A percentile compares a stretch with the other conserved stretches of the same genome.
phyloP scores from a whole-genome alignment of 306 rosid genomes.

The Sophora flavescens region DNA sequence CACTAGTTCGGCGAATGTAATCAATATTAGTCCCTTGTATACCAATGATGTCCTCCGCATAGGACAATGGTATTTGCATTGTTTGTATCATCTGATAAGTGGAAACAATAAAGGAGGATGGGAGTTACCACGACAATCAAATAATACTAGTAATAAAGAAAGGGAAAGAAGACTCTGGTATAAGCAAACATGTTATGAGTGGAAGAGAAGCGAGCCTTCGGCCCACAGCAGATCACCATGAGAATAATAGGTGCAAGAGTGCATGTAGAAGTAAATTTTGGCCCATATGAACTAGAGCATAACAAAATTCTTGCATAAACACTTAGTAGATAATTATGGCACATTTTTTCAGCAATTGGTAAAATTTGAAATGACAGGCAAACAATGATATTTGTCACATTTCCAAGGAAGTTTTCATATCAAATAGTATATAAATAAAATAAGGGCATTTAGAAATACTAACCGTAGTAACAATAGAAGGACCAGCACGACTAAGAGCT shows the following conservation, averaged over 20 bases:
- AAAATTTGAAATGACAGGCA: neutral
- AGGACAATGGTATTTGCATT: slow-evolving; percentile 95
- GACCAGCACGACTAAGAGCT: slow-evolving; percentile 69
- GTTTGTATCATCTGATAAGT: slow-evolving; percentile 83
- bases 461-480: slow-evolving; percentile 93
- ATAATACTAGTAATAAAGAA: neutral
- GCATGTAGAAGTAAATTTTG: slow-evolving; percentile 31
- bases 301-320: slow-evolving; percentile 15
- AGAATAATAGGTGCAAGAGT: neutral
- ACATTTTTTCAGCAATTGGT: slow-evolving; percentile 9
- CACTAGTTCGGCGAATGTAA: slow-evolving; percentile 89
- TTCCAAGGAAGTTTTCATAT: slow-evolving; percentile 16
- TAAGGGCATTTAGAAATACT: slow-evolving; percentile 35
- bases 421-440: slow-evolving; percentile 38
- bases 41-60: slow-evolving; percentile 96
- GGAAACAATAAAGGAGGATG: slow-evolving; percentile 19
- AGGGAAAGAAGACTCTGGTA: no score
- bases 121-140: slow-evolving; percentile 32
- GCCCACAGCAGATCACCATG: neutral
- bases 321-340: slow-evolving; percentile 14
- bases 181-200: no score
- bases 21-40: slow-evolving; percentile 92
- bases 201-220: neutral
- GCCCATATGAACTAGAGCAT: slow-evolving; percentile 15
- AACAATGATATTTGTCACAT: slow-evolving; percentile 17